Evolutionary conservation across 345 rosid genomes (phyloP).

Genomic region (Diplotaxis tenuifolia): DNA sequence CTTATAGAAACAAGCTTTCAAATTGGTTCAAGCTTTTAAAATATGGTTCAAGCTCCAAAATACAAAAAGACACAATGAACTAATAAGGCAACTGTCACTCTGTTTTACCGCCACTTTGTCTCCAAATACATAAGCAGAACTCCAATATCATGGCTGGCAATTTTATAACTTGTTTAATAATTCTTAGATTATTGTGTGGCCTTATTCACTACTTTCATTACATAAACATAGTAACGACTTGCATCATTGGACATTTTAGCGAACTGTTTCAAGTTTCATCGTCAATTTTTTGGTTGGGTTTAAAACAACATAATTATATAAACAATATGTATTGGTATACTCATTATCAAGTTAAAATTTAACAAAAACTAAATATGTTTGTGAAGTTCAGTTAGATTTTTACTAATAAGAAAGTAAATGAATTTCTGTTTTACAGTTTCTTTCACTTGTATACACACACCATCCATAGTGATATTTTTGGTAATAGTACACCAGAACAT

Average conservation of each 20-base stretch:
- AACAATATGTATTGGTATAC: neutral
- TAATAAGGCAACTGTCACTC: neutral
- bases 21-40: no score
- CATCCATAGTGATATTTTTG: no score
- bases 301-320: no score
- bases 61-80: neutral
- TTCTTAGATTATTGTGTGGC: neutral
- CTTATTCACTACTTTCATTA: neutral
- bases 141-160: neutral
- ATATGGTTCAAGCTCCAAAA: neutral
- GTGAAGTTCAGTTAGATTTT: no score
- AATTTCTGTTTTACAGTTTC: neutral
- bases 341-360: neutral
- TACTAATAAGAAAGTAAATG: neutral
- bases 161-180: neutral
- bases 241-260: neutral
- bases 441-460: no score
- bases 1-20: neutral
- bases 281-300: neutral
- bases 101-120: slow-evolving; percentile 1
- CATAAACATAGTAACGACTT: neutral
- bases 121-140: neutral
- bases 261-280: neutral
- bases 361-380: no score
- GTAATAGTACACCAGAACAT: no score